phyloP scores from a whole-genome alignment of 2,329 filamentous ascomycete genomes.

The Colletotrichum higginsianum region DNA sequence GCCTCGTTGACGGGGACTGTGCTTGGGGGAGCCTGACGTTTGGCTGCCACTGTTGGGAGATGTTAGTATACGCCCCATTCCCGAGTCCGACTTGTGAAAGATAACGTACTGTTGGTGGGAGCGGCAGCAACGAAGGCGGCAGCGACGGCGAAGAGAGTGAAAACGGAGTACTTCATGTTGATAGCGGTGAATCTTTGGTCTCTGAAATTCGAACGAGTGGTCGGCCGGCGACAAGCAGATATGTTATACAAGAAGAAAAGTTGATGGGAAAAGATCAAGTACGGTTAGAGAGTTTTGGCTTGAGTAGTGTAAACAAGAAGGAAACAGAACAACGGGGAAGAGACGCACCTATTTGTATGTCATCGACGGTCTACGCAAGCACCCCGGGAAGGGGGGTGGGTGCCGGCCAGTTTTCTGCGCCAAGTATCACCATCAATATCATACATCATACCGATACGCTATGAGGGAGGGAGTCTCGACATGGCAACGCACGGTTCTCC shows the following conservation, averaged over 20 bases:
- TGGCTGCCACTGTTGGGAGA: slow-evolving; percentile 49
- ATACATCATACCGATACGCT: slow-evolving; percentile 19
- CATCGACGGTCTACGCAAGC: slow-evolving; percentile 13
- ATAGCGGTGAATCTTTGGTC: slow-evolving; percentile 46
- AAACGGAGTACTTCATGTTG: slow-evolving; percentile 69
- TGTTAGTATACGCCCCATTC: slow-evolving; percentile 29
- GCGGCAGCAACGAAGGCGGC: slow-evolving; percentile 61
- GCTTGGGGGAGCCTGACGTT: slow-evolving; percentile 48
- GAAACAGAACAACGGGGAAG: slow-evolving; percentile 41
- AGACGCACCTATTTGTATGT: slow-evolving; percentile 48
- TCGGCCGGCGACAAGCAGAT: slow-evolving; percentile 68
- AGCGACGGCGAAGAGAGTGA: slow-evolving; percentile 63
- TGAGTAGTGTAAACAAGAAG: slow-evolving; percentile 18
- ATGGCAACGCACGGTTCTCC: slow-evolving; percentile 20
- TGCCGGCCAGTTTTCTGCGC: not conserved
- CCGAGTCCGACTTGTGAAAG: not conserved
- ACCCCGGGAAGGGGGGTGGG: not conserved
- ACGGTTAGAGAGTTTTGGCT: slow-evolving; percentile 35
- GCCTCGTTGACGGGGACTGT: slow-evolving; percentile 54
- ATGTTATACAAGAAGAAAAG: slow-evolving; percentile 49
- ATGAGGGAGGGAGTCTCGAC: slow-evolving; percentile 18
- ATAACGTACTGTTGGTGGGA: slow-evolving; percentile 39
- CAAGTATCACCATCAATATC: slow-evolving; percentile 40
- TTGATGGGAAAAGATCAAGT: slow-evolving; percentile 34
- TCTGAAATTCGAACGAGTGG: slow-evolving; percentile 52